Evolutionary conservation across 1,284 basidiomycete species (phyloP), one percentile per base, ranked within the genome.

Genomic region (Sporisorium iseilematis-ciliati): DNA sequence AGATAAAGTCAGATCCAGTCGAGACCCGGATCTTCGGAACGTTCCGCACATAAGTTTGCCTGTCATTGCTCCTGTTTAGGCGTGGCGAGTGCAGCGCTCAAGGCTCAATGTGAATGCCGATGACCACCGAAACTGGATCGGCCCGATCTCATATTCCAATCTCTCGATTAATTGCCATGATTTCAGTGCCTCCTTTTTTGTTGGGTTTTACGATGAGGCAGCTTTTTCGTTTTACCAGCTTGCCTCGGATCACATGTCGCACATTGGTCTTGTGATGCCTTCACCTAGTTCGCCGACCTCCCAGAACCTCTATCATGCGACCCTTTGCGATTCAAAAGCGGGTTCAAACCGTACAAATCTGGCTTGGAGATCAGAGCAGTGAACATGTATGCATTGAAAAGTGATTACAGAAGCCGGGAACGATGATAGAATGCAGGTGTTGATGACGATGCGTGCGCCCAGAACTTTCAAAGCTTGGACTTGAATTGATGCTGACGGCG

Each of bases 391-490:
- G 35, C 35, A 38, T 38, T 38, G 14, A 29, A 29, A n/a, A 48
- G 25, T 11, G 46, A 48, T 48, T 48, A 48, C 7, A 25, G 29
- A 29, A 29, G 46, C 25, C 26, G 18, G 18, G 31, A 38, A 38
- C 18, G 25, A 12, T 10, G 6, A 43, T 4, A 31, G 21, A 35
- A 43, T 33, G 29, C 31, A 48, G 20, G 56, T 38, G n/a, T n/a
- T n/a, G 40, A 55, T 33, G 53, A 38, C 42, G 23, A 26, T 54
- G 21, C 14, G 18, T 42, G 40, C 16, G 40, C 21, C n/a, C 20
- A 51, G n/a, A 51, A 10, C n/a, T 26, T 10, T 58, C 33, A 65
- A 3, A 65, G 56, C 49, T 65, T 65, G 16, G 56, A 65, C 31
- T 50, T 65, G 62, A 58, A 18, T 20, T 56, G 49, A 40, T 58